Evolutionary conservation across 805 yeast genomes (phyloP).

Genomic region (Nakazawaea sp.): DNA sequence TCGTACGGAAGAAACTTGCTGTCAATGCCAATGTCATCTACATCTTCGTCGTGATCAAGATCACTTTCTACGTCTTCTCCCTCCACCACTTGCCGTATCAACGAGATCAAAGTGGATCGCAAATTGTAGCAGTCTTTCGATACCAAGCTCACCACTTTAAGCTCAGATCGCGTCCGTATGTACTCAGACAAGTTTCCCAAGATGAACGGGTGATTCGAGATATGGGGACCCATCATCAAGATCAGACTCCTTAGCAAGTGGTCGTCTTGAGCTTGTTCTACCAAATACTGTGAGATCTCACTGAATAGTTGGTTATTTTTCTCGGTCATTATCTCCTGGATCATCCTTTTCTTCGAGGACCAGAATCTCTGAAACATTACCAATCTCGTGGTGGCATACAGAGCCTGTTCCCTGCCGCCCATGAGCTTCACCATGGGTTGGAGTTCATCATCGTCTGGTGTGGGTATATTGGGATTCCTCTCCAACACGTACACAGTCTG

Average conservation of each 20-base stretch:
- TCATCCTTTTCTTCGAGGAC: conserved; percentile 23
- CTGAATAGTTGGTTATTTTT: conserved; percentile 28
- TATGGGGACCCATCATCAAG: conserved; percentile 34
- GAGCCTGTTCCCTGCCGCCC: conserved; percentile 35
- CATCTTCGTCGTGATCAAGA: conserved; percentile 9
- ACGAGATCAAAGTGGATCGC: conserved; percentile 26
- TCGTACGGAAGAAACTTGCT: conserved; percentile 16
- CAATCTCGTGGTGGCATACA: conserved; percentile 31
- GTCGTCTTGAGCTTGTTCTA: conserved; percentile 11
- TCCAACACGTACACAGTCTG: conserved; percentile 11
- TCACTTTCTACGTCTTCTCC: conserved; percentile 4
- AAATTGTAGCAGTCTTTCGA: conserved; percentile 31
- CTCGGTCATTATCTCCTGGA: conserved; percentile 22
- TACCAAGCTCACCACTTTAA: conserved; percentile 23
- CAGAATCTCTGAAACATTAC: conserved; percentile 32
- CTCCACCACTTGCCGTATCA: conserved; percentile 22
- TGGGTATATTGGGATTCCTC: neutral
- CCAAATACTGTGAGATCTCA: conserved; percentile 21
- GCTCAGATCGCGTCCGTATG: conserved; percentile 10
- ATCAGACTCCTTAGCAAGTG: conserved; percentile 27
- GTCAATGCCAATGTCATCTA: conserved; percentile 13
- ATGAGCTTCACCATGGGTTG: conserved; percentile 36
- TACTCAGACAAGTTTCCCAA: conserved; percentile 20
- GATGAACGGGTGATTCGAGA: conserved; percentile 31
- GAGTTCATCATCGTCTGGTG: conserved; percentile 15